Evolutionary conservation across 2,329 filamentous ascomycete species (phyloP), one percentile per base, ranked within the genome.

Genomic region (Didymella arachidicola): DNA sequence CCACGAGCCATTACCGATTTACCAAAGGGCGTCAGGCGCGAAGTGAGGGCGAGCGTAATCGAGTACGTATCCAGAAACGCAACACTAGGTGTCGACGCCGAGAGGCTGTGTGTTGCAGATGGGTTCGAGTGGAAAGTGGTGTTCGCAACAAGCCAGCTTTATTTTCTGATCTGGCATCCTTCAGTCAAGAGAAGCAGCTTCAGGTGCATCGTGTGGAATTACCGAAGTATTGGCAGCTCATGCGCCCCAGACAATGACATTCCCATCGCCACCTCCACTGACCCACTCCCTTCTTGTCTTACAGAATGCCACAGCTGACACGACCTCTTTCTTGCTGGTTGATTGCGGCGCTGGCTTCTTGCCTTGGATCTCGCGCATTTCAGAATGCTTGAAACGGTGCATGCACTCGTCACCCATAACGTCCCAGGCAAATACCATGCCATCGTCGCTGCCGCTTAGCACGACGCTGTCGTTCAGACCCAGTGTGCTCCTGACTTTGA

Each of bases 351-450:
- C 86, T 80, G 46, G 18, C 43, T 27, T 59, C 25, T 60, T 65
- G 18, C 61, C 68, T 39, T 59, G 59, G 10, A 69, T 55, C 32
- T 71, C 72, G n/a, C 66, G 70, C 66, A 71, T 69, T 44, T 72
- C 66, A 4, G 71, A 72, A 59, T 83, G 81, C 34, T 74, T 78
- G 6, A 97, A 78, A 64, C 81, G 86, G 30, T 89, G 86, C 57
- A 86, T 81, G 49, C 90, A 73, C 53, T 87, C 85, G 1, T 92
- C 93, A 6, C 84, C 89, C 53, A 97, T 75, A 19, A 96, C 79
- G 78, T 97, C 93, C 94, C 94, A 98, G 1, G 87, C 91, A 80
- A 89, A 88, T 7, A 93, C 78, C 69, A 82, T 82, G 2, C 90
- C 90, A 60, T 89, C 81, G 77, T 97, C 93, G 69, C 93, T 92